Percentiles rank a stretch among this genome's conserved stretches.
These are phyloP conservation scores for Pseudogymnoascus sp. DNA, from an alignment of 2,329 filamentous ascomycete genomes.

Conservation along the genomic window DNA sequence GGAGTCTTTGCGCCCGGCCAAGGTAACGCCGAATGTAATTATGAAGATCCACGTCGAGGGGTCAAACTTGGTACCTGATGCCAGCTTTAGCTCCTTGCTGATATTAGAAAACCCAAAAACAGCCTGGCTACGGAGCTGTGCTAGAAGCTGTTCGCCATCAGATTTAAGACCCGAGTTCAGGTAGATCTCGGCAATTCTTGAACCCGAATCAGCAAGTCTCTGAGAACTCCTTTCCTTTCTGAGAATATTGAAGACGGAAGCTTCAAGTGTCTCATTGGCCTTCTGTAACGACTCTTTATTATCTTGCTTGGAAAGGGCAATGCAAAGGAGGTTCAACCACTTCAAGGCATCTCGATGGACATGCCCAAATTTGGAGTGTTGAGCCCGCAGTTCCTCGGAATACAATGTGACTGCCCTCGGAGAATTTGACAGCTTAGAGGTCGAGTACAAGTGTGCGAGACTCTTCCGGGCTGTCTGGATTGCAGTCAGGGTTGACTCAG, in stretches of 20 bases:
- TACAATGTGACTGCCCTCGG: constrained; percentile 14
- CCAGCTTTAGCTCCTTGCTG: constrained; percentile 18
- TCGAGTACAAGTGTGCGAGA: constrained; percentile 11
- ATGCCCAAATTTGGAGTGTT: constrained; percentile 12
- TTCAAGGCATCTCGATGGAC: constrained; percentile 12
- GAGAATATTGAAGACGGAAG: not conserved
- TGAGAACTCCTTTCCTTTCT: not conserved
- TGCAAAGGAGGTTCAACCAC: constrained; percentile 35
- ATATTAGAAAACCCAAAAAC: constrained; percentile 34
- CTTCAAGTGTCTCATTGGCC: not conserved
- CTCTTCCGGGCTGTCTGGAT: constrained; percentile 7
- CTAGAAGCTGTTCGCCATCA: constrained; percentile 34
- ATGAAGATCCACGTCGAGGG: constrained; percentile 36
- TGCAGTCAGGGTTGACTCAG: constrained; percentile 9
- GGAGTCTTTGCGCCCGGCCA: constrained; percentile 29
- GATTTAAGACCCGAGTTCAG: constrained; percentile 15
- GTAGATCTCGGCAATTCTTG: not conserved
- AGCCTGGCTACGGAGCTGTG: constrained; percentile 42
- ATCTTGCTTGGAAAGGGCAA: constrained; percentile 38
- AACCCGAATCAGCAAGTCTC: not conserved
- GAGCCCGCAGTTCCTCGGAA: constrained; percentile 10
- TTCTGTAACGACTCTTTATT: constrained; percentile 31
- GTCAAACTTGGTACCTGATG: constrained; percentile 24
- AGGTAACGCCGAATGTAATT: constrained; percentile 35
- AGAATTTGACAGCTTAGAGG: constrained; percentile 12